Evolutionary conservation across 2,329 filamentous ascomycete species (phyloP), one percentile per base, ranked within the genome.

Genomic region (Lachnellula occidentalis): DNA sequence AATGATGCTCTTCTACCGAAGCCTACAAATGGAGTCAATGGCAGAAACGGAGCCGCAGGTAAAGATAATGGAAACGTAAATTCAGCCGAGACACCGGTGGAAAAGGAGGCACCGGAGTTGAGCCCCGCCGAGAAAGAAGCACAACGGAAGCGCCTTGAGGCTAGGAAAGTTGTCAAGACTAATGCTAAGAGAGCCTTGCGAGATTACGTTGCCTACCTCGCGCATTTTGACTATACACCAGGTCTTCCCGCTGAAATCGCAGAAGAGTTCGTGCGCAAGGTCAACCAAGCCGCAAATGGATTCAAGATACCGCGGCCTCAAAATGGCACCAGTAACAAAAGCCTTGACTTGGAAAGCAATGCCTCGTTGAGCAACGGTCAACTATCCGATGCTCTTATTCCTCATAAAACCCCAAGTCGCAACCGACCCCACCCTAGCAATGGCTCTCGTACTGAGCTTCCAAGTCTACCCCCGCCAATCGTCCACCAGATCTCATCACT

Each of bases 191-290:
- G 85, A 53, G 88, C 89, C 1, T 72, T 94, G 21, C 80, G 85
- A 56, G 89, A 94, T 71, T 91, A 88, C 67, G 75, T 85, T 63
- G 75, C 80, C 21, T 94, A 89, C 66, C 73, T 95, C 39, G 82
- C 83, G 1, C 76, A 84, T 56, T 85, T 94, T 59, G 87, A 94
- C 64, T 94, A 94, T 70, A 88, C 89, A 0, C 87, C 88, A 48
- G 67, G 67, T 15, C 62, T 69, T 52, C 63, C 66, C 50, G 52
- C 61, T 31, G 66, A 67, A 50, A 59, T 72, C 37, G 70, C 69
- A 3, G 68, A 72, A 51, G 77, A 79, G 42, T 81, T 82, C 58
- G 70, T 78, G 51, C 72, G 79, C 43, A 81, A 80, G 55, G 76
- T 87, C 8, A 82, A 82, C 62, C 73, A 78, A 56, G 76, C 78